These are phyloP conservation scores for Solanum ahanhuiri DNA, from an alignment of 257 asterid genomes.

Conservation along the genomic window DNA sequence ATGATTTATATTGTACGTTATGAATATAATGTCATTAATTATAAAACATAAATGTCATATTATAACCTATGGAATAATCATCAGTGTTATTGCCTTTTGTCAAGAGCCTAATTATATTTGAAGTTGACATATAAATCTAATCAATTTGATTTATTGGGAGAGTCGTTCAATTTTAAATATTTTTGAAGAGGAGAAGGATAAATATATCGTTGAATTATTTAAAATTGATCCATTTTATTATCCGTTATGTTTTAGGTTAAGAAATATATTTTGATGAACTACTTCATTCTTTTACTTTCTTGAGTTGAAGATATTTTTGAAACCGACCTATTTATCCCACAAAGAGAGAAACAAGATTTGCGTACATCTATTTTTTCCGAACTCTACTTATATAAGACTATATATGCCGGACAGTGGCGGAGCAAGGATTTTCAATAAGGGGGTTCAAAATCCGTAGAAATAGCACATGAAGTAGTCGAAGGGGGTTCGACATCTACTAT, in stretches of 20 bases:
- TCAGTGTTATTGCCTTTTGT: neutral
- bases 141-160: neutral
- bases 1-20: neutral
- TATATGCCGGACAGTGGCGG: neutral
- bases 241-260: neutral
- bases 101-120: neutral
- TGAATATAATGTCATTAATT: neutral
- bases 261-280: neutral
- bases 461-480: too few species aligned
- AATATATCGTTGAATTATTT: neutral
- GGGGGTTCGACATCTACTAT: too few species aligned
- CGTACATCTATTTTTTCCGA: accelerated
- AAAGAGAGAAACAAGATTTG: neutral
- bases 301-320: neutral
- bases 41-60: neutral
- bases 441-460: too few species aligned
- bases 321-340: neutral
- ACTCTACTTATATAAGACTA: neutral
- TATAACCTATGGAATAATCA: neutral
- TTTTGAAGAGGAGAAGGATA: too few species aligned
- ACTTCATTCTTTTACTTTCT: neutral
- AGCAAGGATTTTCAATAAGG: too few species aligned
- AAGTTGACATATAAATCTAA: neutral
- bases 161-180: too few species aligned
- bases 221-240: neutral